Evolutionary conservation across 257 asterid genomes (phyloP).

Genomic region (Petunia axillaris): DNA sequence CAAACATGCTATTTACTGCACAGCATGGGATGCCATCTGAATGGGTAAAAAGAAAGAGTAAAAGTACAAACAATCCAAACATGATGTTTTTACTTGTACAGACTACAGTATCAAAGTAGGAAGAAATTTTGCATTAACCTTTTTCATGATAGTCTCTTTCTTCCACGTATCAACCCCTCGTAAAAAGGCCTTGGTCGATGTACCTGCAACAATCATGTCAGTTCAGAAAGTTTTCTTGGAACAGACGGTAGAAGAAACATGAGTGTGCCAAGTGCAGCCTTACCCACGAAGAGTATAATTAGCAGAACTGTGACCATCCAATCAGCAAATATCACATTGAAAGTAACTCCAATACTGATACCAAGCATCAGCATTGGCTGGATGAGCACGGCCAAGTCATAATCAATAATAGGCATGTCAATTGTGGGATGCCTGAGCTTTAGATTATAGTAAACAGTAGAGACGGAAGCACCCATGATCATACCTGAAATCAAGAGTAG

Average conservation of each 20-base stretch:
- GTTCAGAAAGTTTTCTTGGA: conserved; percentile 24
- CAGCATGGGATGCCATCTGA: not conserved
- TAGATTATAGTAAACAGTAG: conserved; percentile 93
- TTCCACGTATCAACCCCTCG: conserved; percentile 96
- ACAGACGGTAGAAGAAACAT: conserved; percentile 4
- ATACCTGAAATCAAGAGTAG: conserved; percentile 64
- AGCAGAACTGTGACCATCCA: conserved; percentile 99
- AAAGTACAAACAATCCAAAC: not conserved
- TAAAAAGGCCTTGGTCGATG: conserved; percentile 86
- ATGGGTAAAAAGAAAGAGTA: conserved; percentile 13
- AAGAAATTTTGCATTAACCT: conserved; percentile 41
- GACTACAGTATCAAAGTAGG: not conserved
- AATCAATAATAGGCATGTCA: conserved; percentile 92
- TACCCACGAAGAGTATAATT: conserved; percentile 83
- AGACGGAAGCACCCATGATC: conserved; percentile 96
- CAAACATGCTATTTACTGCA: not conserved
- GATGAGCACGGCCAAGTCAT: conserved; percentile 92
- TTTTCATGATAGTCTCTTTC: conserved; percentile 79
- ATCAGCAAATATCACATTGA: conserved; percentile 90
- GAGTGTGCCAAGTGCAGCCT: conserved; percentile 28
- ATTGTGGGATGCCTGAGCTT: conserved; percentile 89
- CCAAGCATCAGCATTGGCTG: conserved; percentile 99
- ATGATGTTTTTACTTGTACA: not conserved
- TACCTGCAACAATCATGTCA: conserved; percentile 50
- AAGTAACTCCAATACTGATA: conserved; percentile 91